phyloP scores from a whole-genome alignment of 83 land plant species.

The Diphasiastrum complanatum region DNA sequence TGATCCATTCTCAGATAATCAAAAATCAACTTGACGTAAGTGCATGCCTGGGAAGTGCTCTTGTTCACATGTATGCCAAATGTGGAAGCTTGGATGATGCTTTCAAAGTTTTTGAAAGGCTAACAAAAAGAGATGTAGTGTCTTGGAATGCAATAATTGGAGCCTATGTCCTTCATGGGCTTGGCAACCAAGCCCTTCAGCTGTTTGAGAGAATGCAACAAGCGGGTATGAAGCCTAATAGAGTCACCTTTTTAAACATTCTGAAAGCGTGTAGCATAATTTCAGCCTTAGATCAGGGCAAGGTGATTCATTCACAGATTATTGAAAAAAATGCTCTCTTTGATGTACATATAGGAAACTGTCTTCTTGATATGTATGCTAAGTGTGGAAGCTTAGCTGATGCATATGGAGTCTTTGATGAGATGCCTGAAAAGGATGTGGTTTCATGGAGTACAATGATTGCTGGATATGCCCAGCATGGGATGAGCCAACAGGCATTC shows the following conservation, averaged over 20 bases:
- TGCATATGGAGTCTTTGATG: constrained; percentile 37
- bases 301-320: constrained; percentile 39
- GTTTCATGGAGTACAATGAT: constrained; percentile 57
- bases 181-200: constrained; percentile 25
- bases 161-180: constrained; percentile 29
- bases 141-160: constrained; percentile 63
- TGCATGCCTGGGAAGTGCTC: constrained; percentile 15
- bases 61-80: constrained; percentile 26
- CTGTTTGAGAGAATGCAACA: constrained; percentile 37
- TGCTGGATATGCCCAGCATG: constrained; percentile 34
- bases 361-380: constrained; percentile 41
- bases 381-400: constrained; percentile 28
- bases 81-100: constrained; percentile 18
- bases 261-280: constrained; percentile 36
- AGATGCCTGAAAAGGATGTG: constrained; percentile 41
- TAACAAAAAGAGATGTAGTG: constrained; percentile 33
- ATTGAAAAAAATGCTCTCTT: constrained; percentile 26
- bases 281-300: constrained; percentile 25
- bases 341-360: constrained; percentile 37
- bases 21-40: constrained; percentile 26
- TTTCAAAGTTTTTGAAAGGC: constrained; percentile 7
- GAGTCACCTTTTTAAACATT: constrained; percentile 28
- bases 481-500: constrained; percentile 24
- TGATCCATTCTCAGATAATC: constrained; percentile 21
- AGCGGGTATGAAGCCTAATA: constrained; percentile 31